These are phyloP conservation scores for Stemphylium beticola DNA, from an alignment of 2,329 filamentous ascomycete species.

Conservation along the genomic window DNA sequence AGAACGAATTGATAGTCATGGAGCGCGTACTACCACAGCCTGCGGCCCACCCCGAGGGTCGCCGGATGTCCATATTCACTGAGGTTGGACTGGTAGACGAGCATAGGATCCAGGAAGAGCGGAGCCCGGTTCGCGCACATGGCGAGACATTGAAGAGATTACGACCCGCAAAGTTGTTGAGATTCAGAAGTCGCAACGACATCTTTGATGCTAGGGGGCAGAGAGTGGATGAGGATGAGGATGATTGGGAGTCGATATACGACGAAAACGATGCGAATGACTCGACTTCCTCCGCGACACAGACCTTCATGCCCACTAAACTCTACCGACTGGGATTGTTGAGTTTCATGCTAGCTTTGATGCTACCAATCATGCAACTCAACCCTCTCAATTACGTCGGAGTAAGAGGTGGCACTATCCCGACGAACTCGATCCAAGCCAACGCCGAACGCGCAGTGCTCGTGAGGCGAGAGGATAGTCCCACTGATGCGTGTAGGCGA, in stretches of 20 bases:
- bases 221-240: conserved; percentile 18
- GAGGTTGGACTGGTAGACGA: conserved; percentile 48
- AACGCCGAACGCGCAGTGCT: conserved; percentile 20
- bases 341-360: conserved; percentile 38
- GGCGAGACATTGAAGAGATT: conserved; percentile 28
- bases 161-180: conserved; percentile 36
- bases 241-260: conserved; percentile 37
- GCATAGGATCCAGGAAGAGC: conserved; percentile 34
- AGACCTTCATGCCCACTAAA: conserved; percentile 22
- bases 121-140: conserved; percentile 36
- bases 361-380: conserved; percentile 43
- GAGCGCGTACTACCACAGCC: conserved; percentile 36
- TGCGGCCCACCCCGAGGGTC: conserved; percentile 21
- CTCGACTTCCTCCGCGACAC: conserved; percentile 5
- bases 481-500: conserved; percentile 45
- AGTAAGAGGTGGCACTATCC: conserved; percentile 36
- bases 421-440: conserved; percentile 26
- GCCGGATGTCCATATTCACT: conserved; percentile 44
- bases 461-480: conserved; percentile 38
- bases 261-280: conserved; percentile 31
- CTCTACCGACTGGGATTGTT: conserved; percentile 40
- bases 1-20: conserved; percentile 23
- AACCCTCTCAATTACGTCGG: conserved; percentile 34
- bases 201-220: conserved; percentile 27
- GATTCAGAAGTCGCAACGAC: conserved; percentile 42